Base-by-base conservation (phyloP, 192 early-diverging fungal species). In the Gorgonomyces haynaldii region DNA sequence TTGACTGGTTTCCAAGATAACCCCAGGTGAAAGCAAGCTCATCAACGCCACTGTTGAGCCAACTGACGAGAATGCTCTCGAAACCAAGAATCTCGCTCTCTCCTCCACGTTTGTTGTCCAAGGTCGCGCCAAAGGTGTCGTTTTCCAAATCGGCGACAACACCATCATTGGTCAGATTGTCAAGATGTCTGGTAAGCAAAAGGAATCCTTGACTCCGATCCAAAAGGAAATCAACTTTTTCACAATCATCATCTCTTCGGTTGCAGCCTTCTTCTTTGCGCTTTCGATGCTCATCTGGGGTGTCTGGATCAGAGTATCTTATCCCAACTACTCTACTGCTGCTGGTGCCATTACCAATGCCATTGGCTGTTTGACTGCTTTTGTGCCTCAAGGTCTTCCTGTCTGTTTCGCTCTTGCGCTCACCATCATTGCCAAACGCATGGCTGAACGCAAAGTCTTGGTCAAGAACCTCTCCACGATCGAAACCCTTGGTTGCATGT, bases 401-500 rank as follows among this genome's bases (percentile, higher is more conserved):
- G 76, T 87, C 34, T 67, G 70, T 21, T 69, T 95, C 23, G 79
- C 88, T 10, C 61, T 89, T 53, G 72, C 81, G 10, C 67, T 91
- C 19, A 75, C 83, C 2, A 56, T 87, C 27, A 78, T 89, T 34
- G 86, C 88, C 15, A 75, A 76, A 31, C 67, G 81, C 16, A 84
- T 88, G 82, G 73, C 79, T 37, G 34, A 8, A 6, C 36, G 66
- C 43, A 76, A 76, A 27, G 76, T 90, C 37, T 63, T 91, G 22
- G 75, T 82, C 32, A 89, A 89, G 58, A 78, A 83, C 21, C 67
- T 95, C n/a, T 74, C 81, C 25, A 83, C 83, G 0, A 78, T 95
- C 46, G 88, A 95, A 67, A 89, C 88, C 0, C 72, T 95, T 15
- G 91, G 88, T 20, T 79, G 79, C 37, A 78, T 89, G 38, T 76